Evolutionary conservation across 257 asterid genomes (phyloP).

Genomic region (Scutellaria minor): DNA sequence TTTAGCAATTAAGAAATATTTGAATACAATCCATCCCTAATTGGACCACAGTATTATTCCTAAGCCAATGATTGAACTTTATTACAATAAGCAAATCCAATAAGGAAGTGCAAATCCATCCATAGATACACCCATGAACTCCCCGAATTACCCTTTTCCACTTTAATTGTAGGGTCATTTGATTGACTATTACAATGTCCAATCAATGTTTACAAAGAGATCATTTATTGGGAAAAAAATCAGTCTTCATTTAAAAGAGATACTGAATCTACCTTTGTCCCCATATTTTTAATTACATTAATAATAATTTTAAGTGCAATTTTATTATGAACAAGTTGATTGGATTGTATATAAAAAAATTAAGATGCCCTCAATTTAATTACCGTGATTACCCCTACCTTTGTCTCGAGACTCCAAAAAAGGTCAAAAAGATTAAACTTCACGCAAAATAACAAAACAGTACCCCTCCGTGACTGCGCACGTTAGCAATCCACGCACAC

Average conservation of each 20-base stretch:
- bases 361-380: too few species aligned
- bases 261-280: neutral
- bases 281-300: neutral
- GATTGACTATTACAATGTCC: neutral
- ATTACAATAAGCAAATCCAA: neutral
- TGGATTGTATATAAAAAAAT: too few species aligned
- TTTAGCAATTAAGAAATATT: neutral
- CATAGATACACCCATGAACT: neutral
- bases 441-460: conserved; percentile 30
- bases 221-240: neutral
- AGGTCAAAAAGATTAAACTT: conserved; percentile 35
- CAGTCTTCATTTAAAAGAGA: neutral
- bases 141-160: neutral
- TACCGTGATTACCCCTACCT: conserved; percentile 24
- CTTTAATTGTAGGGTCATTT: conserved; percentile 17
- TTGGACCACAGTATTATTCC: neutral
- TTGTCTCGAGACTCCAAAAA: conserved; percentile 39
- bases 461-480: conserved; percentile 39
- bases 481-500: conserved; percentile 76
- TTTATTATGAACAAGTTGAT: too few species aligned
- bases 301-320: neutral
- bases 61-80: conserved; percentile 11
- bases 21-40: conserved; percentile 8
- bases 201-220: conserved; percentile 6
- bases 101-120: neutral